A percentile compares a stretch with the other conserved stretches of the same genome.
Evolutionary conservation across 2,329 filamentous ascomycete genomes (phyloP).

Genomic region (Aspergillus sp.): DNA sequence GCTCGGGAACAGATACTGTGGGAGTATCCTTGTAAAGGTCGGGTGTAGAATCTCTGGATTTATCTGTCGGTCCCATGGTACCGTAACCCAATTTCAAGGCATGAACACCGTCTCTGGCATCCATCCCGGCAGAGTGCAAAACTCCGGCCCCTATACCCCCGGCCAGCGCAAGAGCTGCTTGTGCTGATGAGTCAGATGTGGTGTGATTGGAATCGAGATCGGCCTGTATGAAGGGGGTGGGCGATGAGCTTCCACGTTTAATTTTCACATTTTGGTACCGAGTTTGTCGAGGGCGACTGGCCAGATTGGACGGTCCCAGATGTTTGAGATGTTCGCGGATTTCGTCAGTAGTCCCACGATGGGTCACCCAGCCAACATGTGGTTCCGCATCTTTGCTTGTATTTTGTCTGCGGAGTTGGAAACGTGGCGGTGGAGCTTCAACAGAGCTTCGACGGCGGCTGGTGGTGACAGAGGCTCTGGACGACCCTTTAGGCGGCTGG

Average conservation of each 20-base stretch:
- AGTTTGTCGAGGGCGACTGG: constrained; percentile 52
- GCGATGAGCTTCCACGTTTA: constrained; percentile 45
- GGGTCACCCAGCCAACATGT: constrained; percentile 29
- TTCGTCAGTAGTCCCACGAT: constrained; percentile 47
- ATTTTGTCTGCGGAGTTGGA: constrained; percentile 32
- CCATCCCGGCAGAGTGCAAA: constrained; percentile 46
- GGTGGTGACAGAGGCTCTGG: constrained; percentile 3
- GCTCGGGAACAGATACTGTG: constrained; percentile 23
- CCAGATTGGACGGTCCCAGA: constrained; percentile 56
- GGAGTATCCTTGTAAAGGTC: constrained; percentile 17
- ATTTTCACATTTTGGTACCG: constrained; percentile 58
- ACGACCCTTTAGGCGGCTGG: constrained; percentile 15
- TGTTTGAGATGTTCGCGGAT: constrained; percentile 54
- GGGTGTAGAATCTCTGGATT: constrained; percentile 14
- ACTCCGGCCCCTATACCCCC: constrained; percentile 49
- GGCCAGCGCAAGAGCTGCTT: constrained; percentile 28
- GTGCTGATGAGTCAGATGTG: constrained; percentile 30
- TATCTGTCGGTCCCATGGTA: constrained; percentile 27
- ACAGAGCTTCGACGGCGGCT: constrained; percentile 26
- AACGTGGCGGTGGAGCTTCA: constrained; percentile 31
- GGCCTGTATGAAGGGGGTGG: constrained; percentile 28
- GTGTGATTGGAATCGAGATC: constrained; percentile 33
- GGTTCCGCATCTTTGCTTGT: constrained; percentile 20
- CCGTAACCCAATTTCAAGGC: constrained; percentile 52
- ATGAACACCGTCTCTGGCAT: constrained; percentile 58